Base-by-base conservation (phyloP, 768 basidiomycete genomes). In the Podaxis carcinomalis region DNA sequence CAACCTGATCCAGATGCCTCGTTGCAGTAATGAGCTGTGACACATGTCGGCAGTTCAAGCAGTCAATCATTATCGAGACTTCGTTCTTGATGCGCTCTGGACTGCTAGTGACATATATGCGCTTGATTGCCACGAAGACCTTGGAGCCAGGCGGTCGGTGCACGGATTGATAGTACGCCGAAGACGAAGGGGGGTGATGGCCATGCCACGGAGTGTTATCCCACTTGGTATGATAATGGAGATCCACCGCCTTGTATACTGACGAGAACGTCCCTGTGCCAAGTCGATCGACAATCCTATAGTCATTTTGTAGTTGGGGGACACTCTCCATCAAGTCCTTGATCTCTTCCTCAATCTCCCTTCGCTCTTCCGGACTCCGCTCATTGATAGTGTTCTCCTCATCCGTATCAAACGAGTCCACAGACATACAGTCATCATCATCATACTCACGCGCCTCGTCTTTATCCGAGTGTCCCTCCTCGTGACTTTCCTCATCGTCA, bases 251-350 rank as follows among this genome's bases (percentile, higher is more conserved):
- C 68, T 98, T 97, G 82, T 98, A 99, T n/a, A 99, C 97, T 9
- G 95, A 95, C 0, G 96, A 98, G 75, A 99, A 99, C 1, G 96
- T 99, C 14, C 96, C 96, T 57, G 95, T 98, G 13, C 97, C 97
- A 0, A 99, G 83, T 0, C 95, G 84, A 75, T 98, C 96, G 37
- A 98, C 72, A 37, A 98, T 78, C 53, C 77, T 82, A 78, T 96
- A 98, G 64, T 90, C 80, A 2, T 77, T 68, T 4, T 74, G 69
- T 56, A 96, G 78, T n/a, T 80, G 73, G 0, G 91, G 89, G 3
- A 96, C 85, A 16, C 82, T 80, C 0, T 75, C 70, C 63, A 86
- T 76, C 27, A 98, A 82, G 62, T 90, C 85, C 0, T 74, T 69
- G 46, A 98, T 94, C 73, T 99, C 96, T 42, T 78, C 75, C 49